These are phyloP conservation scores for Hypericum perforatum DNA, from an alignment of 345 rosid genomes.

Conservation along the genomic window DNA sequence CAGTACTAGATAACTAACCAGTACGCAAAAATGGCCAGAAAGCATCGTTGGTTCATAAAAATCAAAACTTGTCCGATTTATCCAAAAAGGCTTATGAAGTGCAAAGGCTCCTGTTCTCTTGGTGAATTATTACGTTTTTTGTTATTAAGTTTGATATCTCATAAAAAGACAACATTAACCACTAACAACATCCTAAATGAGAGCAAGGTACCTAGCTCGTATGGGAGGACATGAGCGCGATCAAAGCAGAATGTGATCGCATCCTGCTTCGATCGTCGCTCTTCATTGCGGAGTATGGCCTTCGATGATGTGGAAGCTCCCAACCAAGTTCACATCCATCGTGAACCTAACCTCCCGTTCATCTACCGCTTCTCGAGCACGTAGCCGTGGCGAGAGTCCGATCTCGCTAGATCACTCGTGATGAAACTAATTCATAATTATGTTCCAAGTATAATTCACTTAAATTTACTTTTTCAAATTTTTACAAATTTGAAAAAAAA, in stretches of 20 bases:
- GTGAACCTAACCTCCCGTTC: conserved; percentile 66
- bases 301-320: conserved; percentile 70
- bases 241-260: conserved; percentile 41
- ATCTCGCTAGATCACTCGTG: conserved; percentile 94
- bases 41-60: too few species aligned
- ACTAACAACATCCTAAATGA: too few species aligned
- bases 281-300: conserved; percentile 75
- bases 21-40: too few species aligned
- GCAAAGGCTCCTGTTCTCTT: too few species aligned
- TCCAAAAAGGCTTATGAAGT: too few species aligned
- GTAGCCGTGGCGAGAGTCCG: conserved; percentile 47
- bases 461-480: too few species aligned
- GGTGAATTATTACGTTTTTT: too few species aligned
- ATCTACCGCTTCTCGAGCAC: conserved; percentile 52
- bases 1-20: too few species aligned
- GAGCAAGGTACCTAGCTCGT: conserved; percentile 61
- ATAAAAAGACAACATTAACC: background rate
- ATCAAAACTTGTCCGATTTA: too few species aligned
- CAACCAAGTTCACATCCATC: conserved; percentile 71
- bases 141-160: too few species aligned
- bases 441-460: too few species aligned
- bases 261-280: conserved; percentile 27
- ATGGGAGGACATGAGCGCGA: conserved; percentile 71
- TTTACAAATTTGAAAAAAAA: too few species aligned
- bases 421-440: conserved; percentile 41